Percentiles rank a stretch among this genome's conserved stretches.
These are phyloP conservation scores for Lactarius hatsudake DNA, from an alignment of 768 basidiomycete species.

Conservation along the genomic window DNA sequence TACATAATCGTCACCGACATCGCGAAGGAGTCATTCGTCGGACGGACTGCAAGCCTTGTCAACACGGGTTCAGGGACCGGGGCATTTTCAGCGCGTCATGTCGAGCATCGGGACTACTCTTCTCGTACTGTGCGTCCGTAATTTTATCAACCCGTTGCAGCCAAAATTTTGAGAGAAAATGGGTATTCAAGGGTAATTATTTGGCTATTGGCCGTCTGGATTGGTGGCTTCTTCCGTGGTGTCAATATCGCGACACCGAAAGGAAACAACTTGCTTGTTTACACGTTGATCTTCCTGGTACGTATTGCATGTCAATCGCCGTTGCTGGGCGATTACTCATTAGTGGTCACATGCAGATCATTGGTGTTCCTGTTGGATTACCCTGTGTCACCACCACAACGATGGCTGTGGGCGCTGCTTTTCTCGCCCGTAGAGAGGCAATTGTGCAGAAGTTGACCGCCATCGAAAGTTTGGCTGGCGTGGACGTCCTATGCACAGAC, in stretches of 20 bases:
- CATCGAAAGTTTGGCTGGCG: slow-evolving; percentile 50
- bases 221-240: slow-evolving; percentile 43
- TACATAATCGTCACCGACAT: slow-evolving; percentile 38
- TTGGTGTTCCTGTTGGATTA: slow-evolving; percentile 49
- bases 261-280: slow-evolving; percentile 47
- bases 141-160: background rate
- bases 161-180: background rate
- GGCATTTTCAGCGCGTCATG: slow-evolving; percentile 48
- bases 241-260: slow-evolving; percentile 39
- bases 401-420: slow-evolving; percentile 46
- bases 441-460: slow-evolving; percentile 51
- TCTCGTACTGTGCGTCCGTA: slow-evolving; percentile 35
- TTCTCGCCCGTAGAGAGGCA: slow-evolving; percentile 41
- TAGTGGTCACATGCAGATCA: slow-evolving; percentile 33
- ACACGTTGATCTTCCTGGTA: slow-evolving; percentile 42
- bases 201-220: slow-evolving; percentile 45
- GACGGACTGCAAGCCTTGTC: slow-evolving; percentile 45
- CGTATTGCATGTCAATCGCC: background rate
- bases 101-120: slow-evolving; percentile 43
- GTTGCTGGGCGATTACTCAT: background rate
- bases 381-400: slow-evolving; percentile 45
- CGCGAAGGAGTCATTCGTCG: slow-evolving; percentile 45
- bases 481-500: slow-evolving; percentile 45
- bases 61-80: slow-evolving; percentile 38
- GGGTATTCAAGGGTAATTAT: slow-evolving; percentile 35